phyloP scores from a whole-genome alignment of 2,329 filamentous ascomycete genomes.

The Trichoderma endophyticum region DNA sequence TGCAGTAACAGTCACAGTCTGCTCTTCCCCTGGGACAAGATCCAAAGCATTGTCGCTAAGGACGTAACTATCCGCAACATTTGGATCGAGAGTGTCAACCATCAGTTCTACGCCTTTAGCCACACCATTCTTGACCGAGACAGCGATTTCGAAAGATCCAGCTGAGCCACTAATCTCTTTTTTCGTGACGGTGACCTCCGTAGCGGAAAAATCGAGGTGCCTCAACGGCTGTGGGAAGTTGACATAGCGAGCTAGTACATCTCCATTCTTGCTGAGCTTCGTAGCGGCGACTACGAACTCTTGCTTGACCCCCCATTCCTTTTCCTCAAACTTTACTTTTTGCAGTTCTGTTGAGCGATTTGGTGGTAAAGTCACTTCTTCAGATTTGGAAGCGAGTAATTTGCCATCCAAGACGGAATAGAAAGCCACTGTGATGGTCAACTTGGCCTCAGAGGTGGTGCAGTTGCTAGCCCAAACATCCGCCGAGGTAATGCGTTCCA shows the following conservation, averaged over 20 bases:
- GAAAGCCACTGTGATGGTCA: background rate
- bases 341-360: conserved; percentile 4
- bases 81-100: background rate
- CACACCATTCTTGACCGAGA: background rate
- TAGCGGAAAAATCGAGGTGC: background rate
- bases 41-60: conserved; percentile 9
- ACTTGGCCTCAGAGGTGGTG: background rate
- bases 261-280: background rate
- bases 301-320: background rate
- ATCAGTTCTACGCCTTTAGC: conserved; percentile 7
- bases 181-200: background rate
- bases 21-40: conserved; percentile 5
- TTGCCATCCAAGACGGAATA: background rate
- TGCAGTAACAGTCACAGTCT: conserved; percentile 6
- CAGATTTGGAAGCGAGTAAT: background rate
- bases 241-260: background rate
- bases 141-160: background rate
- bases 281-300: background rate
- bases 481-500: background rate
- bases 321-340: background rate
- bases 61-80: background rate
- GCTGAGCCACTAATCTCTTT: background rate
- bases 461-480: conserved; percentile 7
- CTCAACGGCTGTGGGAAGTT: conserved; percentile 13
- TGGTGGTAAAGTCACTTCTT: background rate